A percentile compares a stretch with the other conserved stretches of the same genome.
Evolutionary conservation across 148 eudicot species (phyloP).

Genomic region (Camellia sinensis): DNA sequence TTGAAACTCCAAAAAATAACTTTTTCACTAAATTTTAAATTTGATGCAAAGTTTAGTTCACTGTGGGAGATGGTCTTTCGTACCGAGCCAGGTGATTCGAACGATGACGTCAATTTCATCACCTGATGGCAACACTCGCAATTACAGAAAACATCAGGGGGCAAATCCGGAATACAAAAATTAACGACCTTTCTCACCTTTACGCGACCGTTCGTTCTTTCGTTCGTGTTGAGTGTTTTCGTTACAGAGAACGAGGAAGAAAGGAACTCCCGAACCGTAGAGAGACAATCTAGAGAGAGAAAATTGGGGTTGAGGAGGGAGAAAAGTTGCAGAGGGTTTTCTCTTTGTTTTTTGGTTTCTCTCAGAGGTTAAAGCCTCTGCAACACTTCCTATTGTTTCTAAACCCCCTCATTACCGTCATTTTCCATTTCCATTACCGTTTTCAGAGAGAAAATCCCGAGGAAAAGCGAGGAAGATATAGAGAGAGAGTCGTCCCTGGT

Average conservation of each 20-base stretch:
- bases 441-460: background rate
- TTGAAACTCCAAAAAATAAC: no score
- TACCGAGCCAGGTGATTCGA: no score
- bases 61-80: no score
- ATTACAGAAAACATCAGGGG: background rate
- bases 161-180: background rate
- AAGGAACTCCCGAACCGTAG: background rate
- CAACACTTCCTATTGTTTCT: slow-evolving; percentile 11
- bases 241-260: background rate
- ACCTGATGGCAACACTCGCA: background rate
- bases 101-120: no score
- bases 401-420: background rate
- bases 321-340: slow-evolving; percentile 12
- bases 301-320: background rate
- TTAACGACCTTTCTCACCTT: background rate
- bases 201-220: background rate
- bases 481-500: slow-evolving; percentile 1
- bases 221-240: background rate
- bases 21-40: no score
- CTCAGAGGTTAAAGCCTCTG: background rate
- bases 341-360: background rate
- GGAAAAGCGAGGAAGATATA: background rate
- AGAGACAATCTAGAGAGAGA: background rate
- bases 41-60: no score
- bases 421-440: background rate